Percentiles rank a stretch among this genome's conserved stretches.
Conservation (phyloP, 306 rosid species). For the Lotus japonicus region DNA sequence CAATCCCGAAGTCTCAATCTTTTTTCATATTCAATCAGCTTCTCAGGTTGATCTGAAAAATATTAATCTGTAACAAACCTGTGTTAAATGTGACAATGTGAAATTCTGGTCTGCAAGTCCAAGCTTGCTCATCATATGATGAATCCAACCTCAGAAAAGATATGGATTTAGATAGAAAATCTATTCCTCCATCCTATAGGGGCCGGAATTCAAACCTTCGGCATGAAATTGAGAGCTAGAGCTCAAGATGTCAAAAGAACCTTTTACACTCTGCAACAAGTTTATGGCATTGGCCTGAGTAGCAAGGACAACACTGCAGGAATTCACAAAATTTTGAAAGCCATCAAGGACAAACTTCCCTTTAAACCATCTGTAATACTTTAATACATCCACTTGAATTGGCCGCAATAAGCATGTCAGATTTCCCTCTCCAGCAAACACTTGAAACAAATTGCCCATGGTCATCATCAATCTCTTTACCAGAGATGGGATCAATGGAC, state of each 20-base stretch:
- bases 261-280: conserved; percentile 6
- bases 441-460: conserved; percentile 87
- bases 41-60: conserved; percentile 8
- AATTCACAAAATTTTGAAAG: conserved; percentile 5
- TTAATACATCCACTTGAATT: conserved; percentile 89
- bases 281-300: conserved; percentile 19
- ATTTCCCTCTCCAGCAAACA: conserved; percentile 93
- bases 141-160: conserved; percentile 14
- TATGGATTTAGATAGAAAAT: conserved; percentile 12
- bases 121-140: conserved; percentile 16
- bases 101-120: conserved; percentile 4
- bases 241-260: conserved; percentile 12
- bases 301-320: conserved; percentile 16
- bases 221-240: conserved; percentile 18
- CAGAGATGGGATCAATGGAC: conserved; percentile 73
- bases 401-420: conserved; percentile 80
- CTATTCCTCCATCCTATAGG: conserved; percentile 17
- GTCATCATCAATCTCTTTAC: conserved; percentile 80
- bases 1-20: conserved; percentile 3
- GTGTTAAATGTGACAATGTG: conserved; percentile 5
- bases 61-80: conserved; percentile 11
- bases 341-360: conserved; percentile 11
- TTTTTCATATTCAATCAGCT: conserved; percentile 10
- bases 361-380: conserved; percentile 72
- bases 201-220: not conserved